These are phyloP conservation scores for Forsythia viridissima DNA, from an alignment of 257 asterid genomes.

Conservation along the genomic window DNA sequence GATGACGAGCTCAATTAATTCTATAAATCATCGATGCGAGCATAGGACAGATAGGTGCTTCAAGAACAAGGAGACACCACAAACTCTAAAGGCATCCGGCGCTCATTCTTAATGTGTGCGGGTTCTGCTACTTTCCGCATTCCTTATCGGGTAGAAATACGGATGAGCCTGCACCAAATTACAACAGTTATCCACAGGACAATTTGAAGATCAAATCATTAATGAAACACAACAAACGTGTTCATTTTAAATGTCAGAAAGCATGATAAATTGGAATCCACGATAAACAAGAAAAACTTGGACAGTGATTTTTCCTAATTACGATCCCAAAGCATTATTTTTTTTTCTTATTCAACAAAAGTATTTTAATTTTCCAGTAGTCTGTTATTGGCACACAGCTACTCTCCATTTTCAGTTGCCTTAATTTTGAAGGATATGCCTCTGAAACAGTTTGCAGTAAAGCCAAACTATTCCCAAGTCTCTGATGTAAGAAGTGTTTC, in stretches of 20 bases:
- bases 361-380: background rate
- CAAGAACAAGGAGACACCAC: constrained; percentile 13
- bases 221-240: background rate
- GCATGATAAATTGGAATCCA: background rate
- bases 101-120: constrained; percentile 51
- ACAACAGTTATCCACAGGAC: background rate
- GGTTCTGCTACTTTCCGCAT: constrained; percentile 77
- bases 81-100: constrained; percentile 15
- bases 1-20: constrained; percentile 20
- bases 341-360: background rate
- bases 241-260: background rate
- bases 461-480: background rate
- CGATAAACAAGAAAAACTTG: background rate
- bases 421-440: background rate
- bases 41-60: constrained; percentile 14
- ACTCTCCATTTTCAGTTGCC: background rate
- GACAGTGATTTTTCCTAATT: background rate
- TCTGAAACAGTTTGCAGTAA: background rate
- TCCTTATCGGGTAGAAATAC: constrained; percentile 75
- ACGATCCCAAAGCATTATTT: background rate
- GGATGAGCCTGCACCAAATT: constrained; percentile 79
- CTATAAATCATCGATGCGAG: constrained; percentile 17
- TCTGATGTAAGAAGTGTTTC: background rate
- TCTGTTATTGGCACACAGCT: background rate
- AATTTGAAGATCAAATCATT: background rate